A percentile compares a stretch with the other conserved stretches of the same genome.
phyloP scores from a whole-genome alignment of 768 basidiomycete genomes.

The Tulasnella sp. region DNA sequence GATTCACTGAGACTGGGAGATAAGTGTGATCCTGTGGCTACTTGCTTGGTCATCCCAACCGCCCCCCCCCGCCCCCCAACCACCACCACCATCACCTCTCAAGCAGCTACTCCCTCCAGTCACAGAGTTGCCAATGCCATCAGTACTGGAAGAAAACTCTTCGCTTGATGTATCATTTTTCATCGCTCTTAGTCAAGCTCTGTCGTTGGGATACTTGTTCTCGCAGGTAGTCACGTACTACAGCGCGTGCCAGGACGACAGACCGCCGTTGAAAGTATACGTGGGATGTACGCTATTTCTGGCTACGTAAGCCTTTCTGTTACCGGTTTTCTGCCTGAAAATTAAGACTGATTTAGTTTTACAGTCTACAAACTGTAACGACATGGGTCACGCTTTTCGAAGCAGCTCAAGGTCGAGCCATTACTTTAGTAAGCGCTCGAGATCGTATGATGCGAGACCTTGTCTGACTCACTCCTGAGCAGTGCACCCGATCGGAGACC shows the following conservation, averaged over 20 bases:
- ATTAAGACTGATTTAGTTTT: neutral
- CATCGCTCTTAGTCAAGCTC: neutral
- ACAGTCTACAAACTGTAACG: neutral
- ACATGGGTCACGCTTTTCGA: neutral
- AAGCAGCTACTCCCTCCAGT: neutral
- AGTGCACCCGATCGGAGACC: neutral
- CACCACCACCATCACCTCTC: neutral
- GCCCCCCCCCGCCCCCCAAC: neutral
- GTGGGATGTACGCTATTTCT: neutral
- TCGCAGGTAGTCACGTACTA: neutral
- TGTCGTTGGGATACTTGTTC: neutral
- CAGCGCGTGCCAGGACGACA: neutral
- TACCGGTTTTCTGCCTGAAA: no score
- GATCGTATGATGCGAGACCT: neutral
- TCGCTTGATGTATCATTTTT: neutral
- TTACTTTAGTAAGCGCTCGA: neutral
- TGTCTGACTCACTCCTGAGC: neutral
- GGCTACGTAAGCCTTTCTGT: neutral
- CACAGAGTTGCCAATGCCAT: neutral
- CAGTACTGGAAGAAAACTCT: neutral
- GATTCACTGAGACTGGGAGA: neutral
- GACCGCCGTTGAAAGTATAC: neutral
- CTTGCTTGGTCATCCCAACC: neutral
- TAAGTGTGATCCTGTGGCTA: neutral
- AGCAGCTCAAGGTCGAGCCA: neutral